Conservation (phyloP, 306 rosid genomes). For the Datisca glomerata region DNA sequence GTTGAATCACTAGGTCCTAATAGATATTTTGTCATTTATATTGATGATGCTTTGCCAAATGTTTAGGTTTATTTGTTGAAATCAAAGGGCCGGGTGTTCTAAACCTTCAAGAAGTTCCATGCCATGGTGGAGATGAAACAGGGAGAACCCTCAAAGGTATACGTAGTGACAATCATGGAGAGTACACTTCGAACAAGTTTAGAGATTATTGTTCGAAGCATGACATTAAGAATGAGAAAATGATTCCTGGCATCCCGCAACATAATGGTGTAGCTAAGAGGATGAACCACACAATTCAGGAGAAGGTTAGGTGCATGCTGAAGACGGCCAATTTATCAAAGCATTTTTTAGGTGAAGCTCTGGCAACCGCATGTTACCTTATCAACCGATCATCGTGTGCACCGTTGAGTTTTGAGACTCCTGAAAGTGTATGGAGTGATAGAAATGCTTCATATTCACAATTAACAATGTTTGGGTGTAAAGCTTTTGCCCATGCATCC, state of each 20-base stretch:
- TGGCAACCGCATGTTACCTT: too few relatives aligned
- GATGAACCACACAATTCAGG: neutral
- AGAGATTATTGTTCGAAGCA: neutral
- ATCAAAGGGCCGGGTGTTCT: neutral
- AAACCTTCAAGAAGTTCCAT: neutral
- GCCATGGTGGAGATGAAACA: constrained; percentile 4
- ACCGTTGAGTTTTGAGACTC: too few relatives aligned
- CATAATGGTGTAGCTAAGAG: neutral
- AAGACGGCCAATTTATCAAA: too few relatives aligned
- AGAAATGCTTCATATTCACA: neutral
- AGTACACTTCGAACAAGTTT: neutral
- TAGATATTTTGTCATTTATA: constrained; percentile 5
- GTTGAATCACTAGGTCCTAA: neutral
- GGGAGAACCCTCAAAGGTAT: neutral
- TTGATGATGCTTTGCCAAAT: constrained; percentile 4
- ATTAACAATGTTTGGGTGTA: neutral
- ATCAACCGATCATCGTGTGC: too few relatives aligned
- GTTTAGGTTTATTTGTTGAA: neutral
- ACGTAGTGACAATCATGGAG: neutral
- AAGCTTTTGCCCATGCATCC: neutral
- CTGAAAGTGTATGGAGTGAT: too few relatives aligned
- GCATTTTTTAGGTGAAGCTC: too few relatives aligned
- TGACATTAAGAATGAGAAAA: neutral
- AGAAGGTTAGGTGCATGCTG: neutral
- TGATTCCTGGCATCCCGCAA: constrained; percentile 3